Base-by-base conservation (phyloP, 2,329 filamentous ascomycete species). In the Ophiostoma piceae region DNA sequence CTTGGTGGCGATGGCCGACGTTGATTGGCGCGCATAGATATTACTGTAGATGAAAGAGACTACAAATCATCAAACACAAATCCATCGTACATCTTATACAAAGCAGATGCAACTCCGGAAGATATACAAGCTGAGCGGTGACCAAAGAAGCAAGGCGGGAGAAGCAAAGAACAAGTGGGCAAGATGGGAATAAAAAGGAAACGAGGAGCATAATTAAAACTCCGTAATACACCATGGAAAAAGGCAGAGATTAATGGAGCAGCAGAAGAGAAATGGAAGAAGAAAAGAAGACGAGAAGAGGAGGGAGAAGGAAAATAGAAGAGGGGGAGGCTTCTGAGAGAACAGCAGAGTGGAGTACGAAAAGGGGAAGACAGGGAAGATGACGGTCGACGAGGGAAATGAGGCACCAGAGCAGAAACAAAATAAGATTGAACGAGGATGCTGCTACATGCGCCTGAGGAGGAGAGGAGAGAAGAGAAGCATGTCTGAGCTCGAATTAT, bases 81-180 rank as follows among this genome's bases (percentile, higher is more conserved):
- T 8, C 2, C n/a, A n/a, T 41, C 39, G 11, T 41, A 41, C 39
- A 11, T 11, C 9, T 11, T 37, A 37, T 37, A 37, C 35, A 37
- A 41, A 6, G 6, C 5, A 51, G 5, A 51, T 51, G 16, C 7
- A 19, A 51, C 54, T 8, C 2, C 6, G n/a, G n/a, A 12, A 41
- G 8, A 64, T 3, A 19, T 4, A 37, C 60, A 19, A 32, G 14
- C 16, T 39, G 11, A 41, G 64, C 64, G 35, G 64, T 66, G 39
- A 66, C 65, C 7, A 66, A 66, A 66, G 65, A 47, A 66, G 65
- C 65, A 66, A 66, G 65, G 65, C 39, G 65, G n/a, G 37, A 41
- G 65, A 66, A 47, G 37, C 64, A 66, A 47, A 43, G 37, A 66
- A 66, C n/a, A 43, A 47, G 6, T 39, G 26, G 69, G 7, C 9